Evolutionary conservation across 140 eudicot genomes (phyloP).

Genomic region (Senecio squalidus): DNA sequence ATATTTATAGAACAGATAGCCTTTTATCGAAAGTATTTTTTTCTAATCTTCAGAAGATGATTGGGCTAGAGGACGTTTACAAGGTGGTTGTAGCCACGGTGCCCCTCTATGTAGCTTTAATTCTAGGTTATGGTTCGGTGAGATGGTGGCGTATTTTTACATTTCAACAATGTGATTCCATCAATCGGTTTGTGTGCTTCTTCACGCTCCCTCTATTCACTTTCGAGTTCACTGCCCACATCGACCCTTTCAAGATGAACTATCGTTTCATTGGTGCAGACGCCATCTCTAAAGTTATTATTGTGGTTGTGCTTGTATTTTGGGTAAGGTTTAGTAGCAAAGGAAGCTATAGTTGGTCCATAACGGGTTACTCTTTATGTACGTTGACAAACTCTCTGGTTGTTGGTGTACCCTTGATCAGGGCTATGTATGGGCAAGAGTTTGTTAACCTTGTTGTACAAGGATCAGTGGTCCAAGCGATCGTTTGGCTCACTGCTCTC

Average conservation of each 20-base stretch:
- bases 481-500: slow-evolving; percentile 66
- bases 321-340: slow-evolving; percentile 75
- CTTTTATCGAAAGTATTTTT: slow-evolving; percentile 12
- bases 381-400: slow-evolving; percentile 78
- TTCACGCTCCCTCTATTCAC: slow-evolving; percentile 79
- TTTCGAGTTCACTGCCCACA: slow-evolving; percentile 74
- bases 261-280: slow-evolving; percentile 62
- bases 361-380: slow-evolving; percentile 71
- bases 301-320: slow-evolving; percentile 43
- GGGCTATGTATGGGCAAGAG: slow-evolving; percentile 68
- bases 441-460: slow-evolving; percentile 77
- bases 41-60: slow-evolving; percentile 27
- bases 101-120: slow-evolving; percentile 72
- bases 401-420: slow-evolving; percentile 70
- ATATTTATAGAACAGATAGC: neutral
- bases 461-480: slow-evolving; percentile 64
- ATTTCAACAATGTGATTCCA: slow-evolving; percentile 60
- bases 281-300: slow-evolving; percentile 60
- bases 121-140: slow-evolving; percentile 73
- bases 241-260: slow-evolving; percentile 74
- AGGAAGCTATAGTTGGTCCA: slow-evolving; percentile 83
- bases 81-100: slow-evolving; percentile 71
- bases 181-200: slow-evolving; percentile 59
- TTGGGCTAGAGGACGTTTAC: slow-evolving; percentile 69
- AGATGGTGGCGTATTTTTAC: slow-evolving; percentile 81